A percentile compares a stretch with the other conserved stretches of the same genome.
Conservation (phyloP, 257 asterid species). For the Striga asiatica region DNA sequence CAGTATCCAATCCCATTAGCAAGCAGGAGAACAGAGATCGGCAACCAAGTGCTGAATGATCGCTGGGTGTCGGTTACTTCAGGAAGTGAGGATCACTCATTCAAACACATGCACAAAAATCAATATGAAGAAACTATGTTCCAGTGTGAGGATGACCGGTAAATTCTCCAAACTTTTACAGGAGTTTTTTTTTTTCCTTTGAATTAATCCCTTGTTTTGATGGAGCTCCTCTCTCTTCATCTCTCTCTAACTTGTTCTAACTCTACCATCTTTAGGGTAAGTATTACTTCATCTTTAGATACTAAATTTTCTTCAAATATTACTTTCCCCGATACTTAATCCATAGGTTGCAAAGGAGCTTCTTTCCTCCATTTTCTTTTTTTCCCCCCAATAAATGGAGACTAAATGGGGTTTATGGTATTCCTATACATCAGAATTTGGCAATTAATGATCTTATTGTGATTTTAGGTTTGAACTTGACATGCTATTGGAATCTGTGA, state of each 20-base stretch:
- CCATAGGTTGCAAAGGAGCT: conserved; percentile 10
- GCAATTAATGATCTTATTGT: conserved; percentile 23
- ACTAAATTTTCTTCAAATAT: conserved; percentile 3
- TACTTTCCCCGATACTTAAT: background rate
- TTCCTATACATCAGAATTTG: conserved; percentile 9
- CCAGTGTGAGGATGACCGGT: conserved; percentile 98
- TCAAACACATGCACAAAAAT: conserved; percentile 94
- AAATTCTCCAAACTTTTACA: conserved; percentile 12
- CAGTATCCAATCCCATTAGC: conserved; percentile 84
- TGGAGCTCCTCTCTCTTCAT: no score
- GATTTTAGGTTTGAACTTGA: conserved; percentile 89
- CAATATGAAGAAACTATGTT: conserved; percentile 96
- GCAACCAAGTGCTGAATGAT: conserved; percentile 72
- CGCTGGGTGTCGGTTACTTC: conserved; percentile 96
- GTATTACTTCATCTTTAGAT: background rate
- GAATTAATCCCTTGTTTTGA: no score
- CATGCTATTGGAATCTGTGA: conserved; percentile 88
- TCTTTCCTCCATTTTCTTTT: conserved; percentile 2
- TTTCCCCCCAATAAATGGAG: background rate
- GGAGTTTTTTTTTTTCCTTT: conserved; percentile 4
- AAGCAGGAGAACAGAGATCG: conserved; percentile 65
- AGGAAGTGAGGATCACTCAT: conserved; percentile 97
- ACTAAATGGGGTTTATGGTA: conserved; percentile 3
- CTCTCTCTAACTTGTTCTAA: conserved; percentile 6
- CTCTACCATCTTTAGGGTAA: conserved; percentile 11